Base-by-base conservation (phyloP, 345 rosid genomes). In the Crucihimalaya himalaica region DNA sequence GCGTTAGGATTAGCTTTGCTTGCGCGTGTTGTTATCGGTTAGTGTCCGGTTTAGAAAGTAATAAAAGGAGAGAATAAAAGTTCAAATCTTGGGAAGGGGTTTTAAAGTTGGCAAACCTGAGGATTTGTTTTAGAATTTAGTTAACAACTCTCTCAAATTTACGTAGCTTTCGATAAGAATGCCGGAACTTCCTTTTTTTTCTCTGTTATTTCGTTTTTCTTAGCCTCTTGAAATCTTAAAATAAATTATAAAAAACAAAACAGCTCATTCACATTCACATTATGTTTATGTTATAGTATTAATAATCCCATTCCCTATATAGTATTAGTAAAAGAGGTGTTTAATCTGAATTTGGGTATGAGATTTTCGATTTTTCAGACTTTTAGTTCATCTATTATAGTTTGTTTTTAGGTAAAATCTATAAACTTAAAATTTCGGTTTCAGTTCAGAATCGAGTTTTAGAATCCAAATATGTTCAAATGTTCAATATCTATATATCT, bases 101-200 rank as follows among this genome's bases (percentile, higher is more conserved):
- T 35, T 67, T 71, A 66, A 74, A 79, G 56, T 59, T 25, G 32
- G 11, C 13, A 29, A 48, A 52, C 70, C 66, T 68, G 71, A 70
- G 71, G 43, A 10, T 54, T 73, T 14, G 4, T 11, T 51, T 67
- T 19, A 25, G 56, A 31, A 45, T 61, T 20, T 62, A 28, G 51
- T 34, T 15, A 8, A 66, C 58, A 74, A 67, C 4, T 73, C 64
- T 73, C 29, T 53, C 0, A 45, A 32, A 12, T 35, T 53, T 25
- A 57, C 78, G 78, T 73, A 35, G 32, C 4, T 46, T 25, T 57
- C 78, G 78, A 73, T 47, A 73, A 66, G 15, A 73, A 73, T 58
- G 78, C 72, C 16, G 67, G 78, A 66, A 66, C 66, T 46, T 73
- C 34, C 51, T 65, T 56, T 65, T 12, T 54, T 72, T 23, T 23